A percentile compares a stretch with the other conserved stretches of the same genome.
Conservation (phyloP, 345 rosid species). For the Odontarrhena argentea region DNA sequence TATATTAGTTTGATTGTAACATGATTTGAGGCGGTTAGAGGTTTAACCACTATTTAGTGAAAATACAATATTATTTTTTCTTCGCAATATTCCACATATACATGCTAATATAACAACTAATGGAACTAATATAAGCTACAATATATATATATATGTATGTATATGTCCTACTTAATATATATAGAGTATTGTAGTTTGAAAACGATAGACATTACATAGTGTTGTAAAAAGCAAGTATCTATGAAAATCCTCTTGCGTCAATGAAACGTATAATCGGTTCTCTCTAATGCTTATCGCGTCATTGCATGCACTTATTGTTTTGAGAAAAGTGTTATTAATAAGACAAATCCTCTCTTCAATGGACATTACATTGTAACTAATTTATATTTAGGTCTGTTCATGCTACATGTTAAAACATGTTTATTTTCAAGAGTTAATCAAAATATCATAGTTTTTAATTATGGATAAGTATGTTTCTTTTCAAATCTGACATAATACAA, state of each 20-base stretch:
- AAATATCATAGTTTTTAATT: too few relatives aligned
- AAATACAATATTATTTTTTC: too few relatives aligned
- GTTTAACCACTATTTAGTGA: too few relatives aligned
- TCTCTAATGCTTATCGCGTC: slow-evolving; percentile 36
- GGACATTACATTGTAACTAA: background rate
- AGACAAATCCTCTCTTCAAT: background rate
- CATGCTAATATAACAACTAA: too few relatives aligned
- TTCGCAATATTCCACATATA: too few relatives aligned
- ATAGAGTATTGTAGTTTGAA: background rate
- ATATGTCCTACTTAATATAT: too few relatives aligned
- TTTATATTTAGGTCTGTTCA: background rate
- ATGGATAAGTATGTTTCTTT: too few relatives aligned
- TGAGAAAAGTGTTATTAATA: slow-evolving; percentile 2
- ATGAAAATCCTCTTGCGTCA: slow-evolving; percentile 24
- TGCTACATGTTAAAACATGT: background rate
- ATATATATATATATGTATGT: too few relatives aligned
- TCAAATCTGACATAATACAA: too few relatives aligned
- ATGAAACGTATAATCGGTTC: slow-evolving; percentile 19
- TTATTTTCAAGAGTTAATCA: background rate
- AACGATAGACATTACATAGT: slow-evolving; percentile 21
- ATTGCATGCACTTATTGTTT: slow-evolving; percentile 28
- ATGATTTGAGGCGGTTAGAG: too few relatives aligned
- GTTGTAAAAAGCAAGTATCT: slow-evolving; percentile 23
- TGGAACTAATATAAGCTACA: too few relatives aligned
- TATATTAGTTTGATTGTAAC: too few relatives aligned